Evolutionary conservation across 208 protist genomes (phyloP), one percentile per base, ranked within the genome.

Genomic region (Trypanosoma boissoni): DNA sequence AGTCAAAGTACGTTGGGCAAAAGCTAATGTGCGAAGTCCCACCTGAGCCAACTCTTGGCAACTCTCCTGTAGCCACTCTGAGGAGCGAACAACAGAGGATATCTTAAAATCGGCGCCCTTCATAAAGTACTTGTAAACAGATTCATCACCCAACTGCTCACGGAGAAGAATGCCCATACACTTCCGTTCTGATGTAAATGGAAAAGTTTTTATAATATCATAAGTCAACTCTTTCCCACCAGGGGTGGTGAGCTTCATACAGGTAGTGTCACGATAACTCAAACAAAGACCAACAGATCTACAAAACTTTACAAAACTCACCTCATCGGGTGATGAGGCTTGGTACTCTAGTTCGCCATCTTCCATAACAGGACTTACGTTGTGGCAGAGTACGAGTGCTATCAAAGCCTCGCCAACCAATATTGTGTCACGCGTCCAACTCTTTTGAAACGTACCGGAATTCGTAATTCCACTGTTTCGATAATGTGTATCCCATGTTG

Each of bases 111-210:
- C 97, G 1, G 97, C 97, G 8, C 98, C 98, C 60, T 99, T 99
- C 82, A 98, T 98, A 66, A 92, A 97, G 42, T 99, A 96, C 2
- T 71, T 73, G 56, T 98, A 97, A 23, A 66, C 31, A 20, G 4
- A 5, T 16, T 45, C 44, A 14, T 7, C 31, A 23, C 23, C 50
- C 8, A 14, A 16, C 31, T 58, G 31, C 31, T 94, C 76, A 43
- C 86, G 68, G 3, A 99, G 63, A 6, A 99, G 83, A 58, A 99
- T 99, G 24, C 97, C 97, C 98, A 99, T 99, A 29, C 97, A 80
- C 77, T 99, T 99, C 5, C 83, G 74, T 63, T 97, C 96, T 14
- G 97, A 99, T 20, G 95, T 98, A 72, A 99, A 99, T 21, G 98
- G 98, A 58, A 99, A 99, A 37, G 94, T 74, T 52, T 98, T 85